Evolutionary conservation across 1,284 basidiomycete genomes (phyloP).

Genomic region (Ganoderma boninense): DNA sequence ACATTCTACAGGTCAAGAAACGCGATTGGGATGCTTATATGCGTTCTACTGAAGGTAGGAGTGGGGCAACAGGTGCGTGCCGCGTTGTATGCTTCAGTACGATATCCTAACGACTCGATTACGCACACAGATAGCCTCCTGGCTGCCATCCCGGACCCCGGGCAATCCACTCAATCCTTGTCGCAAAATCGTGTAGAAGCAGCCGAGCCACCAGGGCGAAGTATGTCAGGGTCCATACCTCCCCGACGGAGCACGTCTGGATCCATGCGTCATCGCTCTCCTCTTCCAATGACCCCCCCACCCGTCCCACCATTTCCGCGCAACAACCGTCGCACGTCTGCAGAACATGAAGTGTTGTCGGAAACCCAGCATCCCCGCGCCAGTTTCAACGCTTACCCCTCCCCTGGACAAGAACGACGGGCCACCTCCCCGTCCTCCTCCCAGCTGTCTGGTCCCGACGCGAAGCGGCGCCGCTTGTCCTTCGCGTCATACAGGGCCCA

Average conservation of each 20-base stretch:
- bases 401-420: background rate
- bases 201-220: background rate
- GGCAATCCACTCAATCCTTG: background rate
- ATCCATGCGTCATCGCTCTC: background rate
- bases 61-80: conserved; percentile 31
- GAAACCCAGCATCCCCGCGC: conserved; percentile 3
- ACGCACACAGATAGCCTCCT: conserved; percentile 19
- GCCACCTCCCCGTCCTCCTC: background rate
- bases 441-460: background rate
- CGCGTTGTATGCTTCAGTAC: background rate
- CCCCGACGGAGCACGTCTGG: background rate
- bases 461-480: conserved; percentile 23
- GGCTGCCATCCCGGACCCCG: conserved; percentile 4
- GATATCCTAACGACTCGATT: background rate
- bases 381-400: background rate
- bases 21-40: conserved; percentile 26
- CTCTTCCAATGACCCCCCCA: background rate
- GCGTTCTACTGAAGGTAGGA: conserved; percentile 26
- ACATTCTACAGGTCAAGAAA: conserved; percentile 28
- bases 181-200: background rate
- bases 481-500: conserved; percentile 30
- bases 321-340: conserved; percentile 1
- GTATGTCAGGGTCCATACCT: background rate
- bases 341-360: background rate
- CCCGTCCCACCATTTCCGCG: conserved; percentile 11